Evolutionary conservation across 805 yeast genomes (phyloP), one percentile per base, ranked within the genome.

Genomic region (Ogataea methylovora): DNA sequence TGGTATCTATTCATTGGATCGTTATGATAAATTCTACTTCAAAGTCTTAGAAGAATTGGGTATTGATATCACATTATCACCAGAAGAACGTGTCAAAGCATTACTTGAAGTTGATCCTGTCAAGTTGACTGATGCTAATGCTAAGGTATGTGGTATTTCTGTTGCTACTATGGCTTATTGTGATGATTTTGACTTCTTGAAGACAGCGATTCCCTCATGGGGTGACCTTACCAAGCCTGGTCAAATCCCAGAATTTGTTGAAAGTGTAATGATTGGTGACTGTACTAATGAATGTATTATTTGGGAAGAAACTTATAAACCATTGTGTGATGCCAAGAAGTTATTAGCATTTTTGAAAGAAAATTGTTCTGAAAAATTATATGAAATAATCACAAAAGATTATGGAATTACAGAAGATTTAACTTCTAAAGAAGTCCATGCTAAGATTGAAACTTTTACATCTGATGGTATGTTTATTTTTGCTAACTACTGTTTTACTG

Each of bases 91-190:
- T 3, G 39, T 30, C 17, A 25, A 35, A 12, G 20, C 9, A 13
- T 28, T 36, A n/a, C 30, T 31, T 8, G 34, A 32, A 12, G 33
- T 34, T 6, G 41, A 40, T 28, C 25, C 33, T 10, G 16, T 22
- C 6, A 22, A 23, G 2, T 33, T 42, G 19, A 31, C 41, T n/a
- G 27, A 31, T 13, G 39, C 35, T 1, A 37, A 42, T 28, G 43
- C 36, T 12, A 32, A 31, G 5, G 28, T 34, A 3, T 33, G 32
- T 11, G 38, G 34, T 3, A 35, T 40, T 19, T 31, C 37, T 15
- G 34, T 34, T 19, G 43, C 35, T 8, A 40, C 41, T 3, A 37
- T 40, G 43, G 38, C 41, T 2, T 37, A 37, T 29, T 33, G 33
- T 12, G 29, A 29, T 17, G 35, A 32, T 26, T 12, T 20, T 3